Percentiles rank a stretch among this genome's conserved stretches.
phyloP scores from a whole-genome alignment of 2,329 filamentous ascomycete species.

The Trichoderma pleuroti region DNA sequence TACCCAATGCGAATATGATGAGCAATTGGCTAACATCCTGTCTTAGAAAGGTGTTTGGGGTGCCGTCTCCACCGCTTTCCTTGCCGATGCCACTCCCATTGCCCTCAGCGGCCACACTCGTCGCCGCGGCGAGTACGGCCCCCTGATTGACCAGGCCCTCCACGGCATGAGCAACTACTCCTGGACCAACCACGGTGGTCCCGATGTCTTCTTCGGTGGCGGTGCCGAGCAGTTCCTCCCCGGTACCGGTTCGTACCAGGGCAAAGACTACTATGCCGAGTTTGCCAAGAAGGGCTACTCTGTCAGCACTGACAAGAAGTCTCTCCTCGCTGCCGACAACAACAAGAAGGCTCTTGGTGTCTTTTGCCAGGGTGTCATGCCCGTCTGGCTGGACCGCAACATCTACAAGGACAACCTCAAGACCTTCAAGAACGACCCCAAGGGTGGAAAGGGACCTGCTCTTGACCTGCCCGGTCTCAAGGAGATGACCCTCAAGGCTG shows the following conservation, averaged over 20 bases:
- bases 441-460: constrained; percentile 60
- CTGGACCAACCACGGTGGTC: constrained; percentile 71
- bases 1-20: background rate
- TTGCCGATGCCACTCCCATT: constrained; percentile 79
- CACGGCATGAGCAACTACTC: constrained; percentile 76
- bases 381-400: constrained; percentile 84
- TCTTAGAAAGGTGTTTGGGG: constrained; percentile 53
- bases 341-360: constrained; percentile 68
- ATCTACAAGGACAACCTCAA: constrained; percentile 70
- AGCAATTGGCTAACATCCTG: background rate
- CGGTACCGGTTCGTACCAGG: constrained; percentile 60
- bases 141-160: constrained; percentile 72
- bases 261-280: constrained; percentile 74
- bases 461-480: constrained; percentile 77
- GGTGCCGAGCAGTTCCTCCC: constrained; percentile 78
- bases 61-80: constrained; percentile 74
- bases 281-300: constrained; percentile 71
- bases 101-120: constrained; percentile 71
- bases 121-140: constrained; percentile 63
- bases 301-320: constrained; percentile 70
- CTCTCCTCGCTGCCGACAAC: constrained; percentile 56
- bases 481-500: constrained; percentile 85
- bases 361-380: constrained; percentile 71
- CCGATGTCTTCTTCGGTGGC: constrained; percentile 78
- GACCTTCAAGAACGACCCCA: constrained; percentile 63